These are phyloP conservation scores for Talinum fruticosum DNA, from an alignment of 148 eudicot genomes.

Conservation along the genomic window DNA sequence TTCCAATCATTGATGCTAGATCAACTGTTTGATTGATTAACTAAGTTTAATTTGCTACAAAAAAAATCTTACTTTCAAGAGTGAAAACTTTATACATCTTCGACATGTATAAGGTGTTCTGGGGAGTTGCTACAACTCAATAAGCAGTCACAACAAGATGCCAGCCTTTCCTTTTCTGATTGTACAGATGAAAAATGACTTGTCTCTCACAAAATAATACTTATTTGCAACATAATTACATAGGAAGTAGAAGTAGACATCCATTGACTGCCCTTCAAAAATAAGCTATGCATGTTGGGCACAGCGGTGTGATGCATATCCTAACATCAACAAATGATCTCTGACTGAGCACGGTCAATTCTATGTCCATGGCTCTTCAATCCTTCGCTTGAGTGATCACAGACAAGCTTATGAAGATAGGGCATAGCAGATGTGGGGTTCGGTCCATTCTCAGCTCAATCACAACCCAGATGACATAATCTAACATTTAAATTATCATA, in stretches of 20 bases:
- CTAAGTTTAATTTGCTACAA: too few species aligned
- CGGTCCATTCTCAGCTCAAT: background rate
- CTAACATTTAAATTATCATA: conserved; percentile 7
- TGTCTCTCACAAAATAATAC: background rate
- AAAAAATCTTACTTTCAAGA: too few species aligned
- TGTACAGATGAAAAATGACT: background rate
- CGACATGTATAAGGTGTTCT: background rate
- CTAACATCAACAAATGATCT: background rate
- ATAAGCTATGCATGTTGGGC: background rate
- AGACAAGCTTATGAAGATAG: background rate
- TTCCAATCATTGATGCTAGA: too few species aligned
- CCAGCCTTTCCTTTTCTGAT: background rate
- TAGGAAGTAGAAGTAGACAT: background rate
- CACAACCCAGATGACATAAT: background rate
- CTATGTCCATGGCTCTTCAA: background rate
- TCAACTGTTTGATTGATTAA: too few species aligned
- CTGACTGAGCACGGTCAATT: background rate
- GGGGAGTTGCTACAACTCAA: background rate
- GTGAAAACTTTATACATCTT: too few species aligned
- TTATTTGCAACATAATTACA: background rate
- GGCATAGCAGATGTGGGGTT: background rate
- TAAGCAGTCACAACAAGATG: background rate
- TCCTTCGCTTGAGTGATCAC: background rate
- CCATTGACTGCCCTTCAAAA: background rate
- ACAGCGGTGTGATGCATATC: background rate